Percentiles rank a stretch among this genome's conserved stretches.
These are phyloP conservation scores for Chrysoporthe puriensis DNA, from an alignment of 2,329 filamentous ascomycete species.

Conservation along the genomic window DNA sequence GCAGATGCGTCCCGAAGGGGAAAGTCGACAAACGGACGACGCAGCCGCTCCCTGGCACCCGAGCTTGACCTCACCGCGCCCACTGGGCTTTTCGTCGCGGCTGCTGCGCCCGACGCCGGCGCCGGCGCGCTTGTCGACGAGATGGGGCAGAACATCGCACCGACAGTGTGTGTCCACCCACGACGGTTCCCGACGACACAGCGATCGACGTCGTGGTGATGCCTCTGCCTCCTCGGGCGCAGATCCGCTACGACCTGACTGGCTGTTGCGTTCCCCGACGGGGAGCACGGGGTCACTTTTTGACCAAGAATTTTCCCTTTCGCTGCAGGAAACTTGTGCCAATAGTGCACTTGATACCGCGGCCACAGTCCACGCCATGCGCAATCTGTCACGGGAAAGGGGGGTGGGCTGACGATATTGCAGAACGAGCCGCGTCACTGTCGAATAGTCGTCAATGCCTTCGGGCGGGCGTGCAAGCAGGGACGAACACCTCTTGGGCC, in stretches of 20 bases:
- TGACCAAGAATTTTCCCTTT: background rate
- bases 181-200: background rate
- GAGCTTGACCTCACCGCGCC: background rate
- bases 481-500: background rate
- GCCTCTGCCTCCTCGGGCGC: background rate
- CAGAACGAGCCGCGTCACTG: slow-evolving; percentile 12
- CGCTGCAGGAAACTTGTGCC: slow-evolving; percentile 5
- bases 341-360: background rate
- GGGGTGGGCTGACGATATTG: slow-evolving; percentile 2
- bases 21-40: slow-evolving; percentile 3
- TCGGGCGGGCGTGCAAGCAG: background rate
- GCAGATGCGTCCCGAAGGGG: background rate
- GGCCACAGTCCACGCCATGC: background rate
- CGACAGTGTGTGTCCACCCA: background rate
- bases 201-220: background rate
- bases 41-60: slow-evolving; percentile 5
- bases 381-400: background rate
- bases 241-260: background rate
- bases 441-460: slow-evolving; percentile 3
- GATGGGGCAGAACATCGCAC: background rate
- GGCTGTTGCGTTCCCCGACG: background rate
- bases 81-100: background rate
- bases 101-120: background rate
- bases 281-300: background rate
- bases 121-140: background rate